Conservation (phyloP, 805 yeast genomes). For the Teunomyces tritomae region DNA sequence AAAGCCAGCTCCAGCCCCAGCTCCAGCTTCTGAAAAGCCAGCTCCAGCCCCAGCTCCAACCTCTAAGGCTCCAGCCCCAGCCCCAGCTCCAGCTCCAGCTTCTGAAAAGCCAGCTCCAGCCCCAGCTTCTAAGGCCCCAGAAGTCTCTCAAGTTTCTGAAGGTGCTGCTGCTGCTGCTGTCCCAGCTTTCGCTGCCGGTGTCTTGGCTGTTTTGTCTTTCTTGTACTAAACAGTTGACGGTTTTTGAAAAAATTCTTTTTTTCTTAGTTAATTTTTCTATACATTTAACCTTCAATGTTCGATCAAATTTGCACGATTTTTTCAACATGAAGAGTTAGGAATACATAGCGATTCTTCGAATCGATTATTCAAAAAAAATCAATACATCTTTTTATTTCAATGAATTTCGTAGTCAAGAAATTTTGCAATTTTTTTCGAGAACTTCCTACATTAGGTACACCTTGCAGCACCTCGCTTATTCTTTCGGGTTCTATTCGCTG, state of each 20-base stretch:
- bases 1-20: constrained; percentile 6
- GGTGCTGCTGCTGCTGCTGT: constrained; percentile 8
- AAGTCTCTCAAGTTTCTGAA: constrained; percentile 4
- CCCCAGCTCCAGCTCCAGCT: background rate
- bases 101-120: background rate
- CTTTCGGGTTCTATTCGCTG: no score
- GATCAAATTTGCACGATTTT: constrained; percentile 1
- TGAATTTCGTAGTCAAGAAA: no score
- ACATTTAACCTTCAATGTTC: background rate
- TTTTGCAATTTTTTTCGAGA: no score
- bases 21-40: background rate
- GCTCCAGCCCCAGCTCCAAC: constrained; percentile 6
- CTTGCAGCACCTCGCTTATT: no score
- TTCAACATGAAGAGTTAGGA: background rate
- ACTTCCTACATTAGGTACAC: no score
- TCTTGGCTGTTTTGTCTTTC: constrained; percentile 14
- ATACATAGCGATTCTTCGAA: background rate
- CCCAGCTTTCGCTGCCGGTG: constrained; percentile 13
- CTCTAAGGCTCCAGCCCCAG: constrained; percentile 5
- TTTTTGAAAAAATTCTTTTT: background rate
- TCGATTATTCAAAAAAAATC: no score
- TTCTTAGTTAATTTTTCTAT: background rate
- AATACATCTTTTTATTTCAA: no score
- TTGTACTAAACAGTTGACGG: constrained; percentile 7
- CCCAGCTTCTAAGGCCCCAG: background rate